Conservation (phyloP, 352 stramenopile genomes). For the Blastocystis sp. region DNA sequence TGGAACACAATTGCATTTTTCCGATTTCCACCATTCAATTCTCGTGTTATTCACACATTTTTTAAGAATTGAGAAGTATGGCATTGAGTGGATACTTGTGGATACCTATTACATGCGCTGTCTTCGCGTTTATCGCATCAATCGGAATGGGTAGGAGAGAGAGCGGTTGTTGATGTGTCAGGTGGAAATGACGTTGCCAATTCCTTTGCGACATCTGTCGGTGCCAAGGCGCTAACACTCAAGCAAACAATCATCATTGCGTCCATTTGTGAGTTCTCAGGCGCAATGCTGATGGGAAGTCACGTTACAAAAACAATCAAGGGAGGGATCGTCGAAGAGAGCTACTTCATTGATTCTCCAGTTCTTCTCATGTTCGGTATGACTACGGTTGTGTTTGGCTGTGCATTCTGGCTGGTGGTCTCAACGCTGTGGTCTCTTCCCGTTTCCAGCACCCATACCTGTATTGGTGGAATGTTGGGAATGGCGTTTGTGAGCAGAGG, state of each 20-base stretch:
- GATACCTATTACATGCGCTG: slow-evolving; percentile 20
- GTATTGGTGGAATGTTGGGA: slow-evolving; percentile 65
- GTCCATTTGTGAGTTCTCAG: slow-evolving; percentile 69
- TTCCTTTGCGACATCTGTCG: slow-evolving; percentile 71
- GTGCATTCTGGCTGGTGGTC: slow-evolving; percentile 63
- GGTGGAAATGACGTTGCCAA: slow-evolving; percentile 76
- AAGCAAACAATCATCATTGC: slow-evolving; percentile 68
- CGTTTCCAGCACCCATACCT: slow-evolving; percentile 66
- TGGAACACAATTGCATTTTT: neutral
- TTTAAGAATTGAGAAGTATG: neutral
- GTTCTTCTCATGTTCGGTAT: slow-evolving; percentile 68
- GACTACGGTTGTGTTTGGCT: slow-evolving; percentile 64
- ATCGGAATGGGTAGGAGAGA: slow-evolving; percentile 24
- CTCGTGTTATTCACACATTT: neutral
- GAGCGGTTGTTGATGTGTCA: neutral
- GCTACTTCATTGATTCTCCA: slow-evolving; percentile 66
- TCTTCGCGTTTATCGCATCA: slow-evolving; percentile 43
- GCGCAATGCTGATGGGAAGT: slow-evolving; percentile 70
- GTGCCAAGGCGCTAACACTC: slow-evolving; percentile 69
- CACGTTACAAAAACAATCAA: slow-evolving; percentile 70
- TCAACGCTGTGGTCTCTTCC: slow-evolving; percentile 64
- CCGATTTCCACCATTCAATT: too few relatives aligned
- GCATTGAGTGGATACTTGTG: neutral
- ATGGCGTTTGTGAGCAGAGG: slow-evolving; percentile 64
- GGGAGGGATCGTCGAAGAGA: slow-evolving; percentile 64